These are phyloP conservation scores for Solanum paucissectum DNA, from an alignment of 257 asterid genomes.

Conservation along the genomic window DNA sequence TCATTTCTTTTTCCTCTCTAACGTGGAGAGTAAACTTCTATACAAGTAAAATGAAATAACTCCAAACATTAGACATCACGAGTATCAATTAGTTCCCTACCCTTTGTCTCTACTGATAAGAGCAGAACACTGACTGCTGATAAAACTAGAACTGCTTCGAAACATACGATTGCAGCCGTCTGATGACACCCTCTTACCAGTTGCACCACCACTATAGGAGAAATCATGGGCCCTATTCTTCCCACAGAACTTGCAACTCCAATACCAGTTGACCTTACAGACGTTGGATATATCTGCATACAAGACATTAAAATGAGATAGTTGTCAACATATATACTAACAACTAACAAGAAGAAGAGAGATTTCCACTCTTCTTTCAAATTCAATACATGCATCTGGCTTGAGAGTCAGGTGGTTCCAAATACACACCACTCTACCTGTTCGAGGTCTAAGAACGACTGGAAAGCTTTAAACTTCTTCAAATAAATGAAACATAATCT, in stretches of 20 bases:
- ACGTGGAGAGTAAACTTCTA: neutral
- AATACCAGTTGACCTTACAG: constrained; percentile 19
- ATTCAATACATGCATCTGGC: neutral
- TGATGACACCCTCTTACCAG: constrained; percentile 14
- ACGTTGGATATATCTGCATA: constrained; percentile 26
- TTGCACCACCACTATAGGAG: constrained; percentile 18
- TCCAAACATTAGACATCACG: neutral
- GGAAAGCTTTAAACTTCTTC: neutral
- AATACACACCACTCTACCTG: neutral
- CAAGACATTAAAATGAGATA: neutral
- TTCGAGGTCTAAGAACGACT: neutral
- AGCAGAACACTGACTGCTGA: constrained; percentile 8
- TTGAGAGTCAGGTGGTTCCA: neutral
- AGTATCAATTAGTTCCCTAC: constrained; percentile 6
- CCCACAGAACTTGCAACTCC: constrained; percentile 24
- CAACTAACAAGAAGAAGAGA: neutral
- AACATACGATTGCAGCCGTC: constrained; percentile 9
- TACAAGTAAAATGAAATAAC: neutral
- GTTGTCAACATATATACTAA: neutral
- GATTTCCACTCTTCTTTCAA: neutral
- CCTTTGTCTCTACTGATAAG: constrained; percentile 21
- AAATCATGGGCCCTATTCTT: constrained; percentile 26
- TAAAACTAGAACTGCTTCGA: constrained; percentile 7
- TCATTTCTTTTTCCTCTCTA: neutral
- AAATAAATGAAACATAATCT: neutral